Conservation (phyloP, 495 filamentous ascomycete species). For the Rhypophila decipiens region DNA sequence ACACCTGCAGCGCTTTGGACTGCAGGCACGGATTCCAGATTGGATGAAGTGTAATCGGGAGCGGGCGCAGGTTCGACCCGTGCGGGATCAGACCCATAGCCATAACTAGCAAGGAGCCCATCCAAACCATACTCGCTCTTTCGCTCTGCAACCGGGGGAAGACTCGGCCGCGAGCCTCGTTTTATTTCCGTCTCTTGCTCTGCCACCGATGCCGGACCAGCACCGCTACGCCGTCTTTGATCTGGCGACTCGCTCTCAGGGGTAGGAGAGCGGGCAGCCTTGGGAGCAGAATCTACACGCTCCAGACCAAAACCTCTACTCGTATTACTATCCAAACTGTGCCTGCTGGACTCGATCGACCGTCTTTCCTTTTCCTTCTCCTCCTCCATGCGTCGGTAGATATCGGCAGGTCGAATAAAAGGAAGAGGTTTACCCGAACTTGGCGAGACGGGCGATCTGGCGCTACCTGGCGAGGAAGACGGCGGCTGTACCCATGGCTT, state of each 20-base stretch:
- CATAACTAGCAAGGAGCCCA: constrained; percentile 24
- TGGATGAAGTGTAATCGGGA: no score
- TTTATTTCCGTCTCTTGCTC: constrained; percentile 26
- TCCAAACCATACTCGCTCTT: constrained; percentile 53
- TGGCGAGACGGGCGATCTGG: constrained; percentile 16
- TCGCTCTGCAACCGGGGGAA: constrained; percentile 52
- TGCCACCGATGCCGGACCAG: constrained; percentile 12
- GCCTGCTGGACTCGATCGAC: constrained; percentile 46
- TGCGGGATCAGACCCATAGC: constrained; percentile 1
- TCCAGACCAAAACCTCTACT: not conserved
- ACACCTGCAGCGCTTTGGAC: no score
- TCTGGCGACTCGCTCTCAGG: constrained; percentile 1
- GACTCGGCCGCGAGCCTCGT: constrained; percentile 27
- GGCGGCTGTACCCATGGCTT: constrained; percentile 26
- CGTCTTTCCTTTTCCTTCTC: constrained; percentile 53
- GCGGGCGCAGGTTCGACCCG: constrained; percentile 7
- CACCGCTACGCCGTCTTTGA: not conserved
- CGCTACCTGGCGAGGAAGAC: constrained; percentile 27
- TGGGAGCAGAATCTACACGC: not conserved
- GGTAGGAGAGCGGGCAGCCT: not conserved
- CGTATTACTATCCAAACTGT: constrained; percentile 34
- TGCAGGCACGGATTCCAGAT: no score
- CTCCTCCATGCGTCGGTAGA: constrained; percentile 68
- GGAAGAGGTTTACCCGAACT: constrained; percentile 50
- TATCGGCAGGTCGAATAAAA: constrained; percentile 70